Evolutionary conservation across 2,329 filamentous ascomycete species (phyloP).

Genomic region (Trichoderma koningii): DNA sequence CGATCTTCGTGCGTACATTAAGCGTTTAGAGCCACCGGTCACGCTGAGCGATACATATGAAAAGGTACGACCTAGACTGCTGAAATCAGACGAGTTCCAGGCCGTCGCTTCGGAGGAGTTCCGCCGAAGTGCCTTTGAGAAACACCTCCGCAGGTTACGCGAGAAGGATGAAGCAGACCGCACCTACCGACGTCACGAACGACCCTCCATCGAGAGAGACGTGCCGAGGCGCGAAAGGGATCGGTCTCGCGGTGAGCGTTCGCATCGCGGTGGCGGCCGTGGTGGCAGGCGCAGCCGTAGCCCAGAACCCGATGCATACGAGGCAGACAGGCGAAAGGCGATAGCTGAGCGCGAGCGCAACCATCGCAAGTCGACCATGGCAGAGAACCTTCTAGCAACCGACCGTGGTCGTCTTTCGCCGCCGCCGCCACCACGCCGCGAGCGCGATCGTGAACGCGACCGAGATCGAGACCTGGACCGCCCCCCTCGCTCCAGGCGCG

Average conservation of each 20-base stretch:
- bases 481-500: conserved; percentile 57
- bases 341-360: conserved; percentile 93
- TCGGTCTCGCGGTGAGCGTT: conserved; percentile 60
- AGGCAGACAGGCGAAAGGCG: conserved; percentile 90
- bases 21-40: conserved; percentile 86
- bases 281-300: conserved; percentile 72
- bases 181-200: conserved; percentile 59
- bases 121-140: conserved; percentile 84
- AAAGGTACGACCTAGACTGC: conserved; percentile 76
- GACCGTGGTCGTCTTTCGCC: conserved; percentile 53
- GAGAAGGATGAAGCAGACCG: conserved; percentile 84
- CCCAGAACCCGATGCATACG: conserved; percentile 91
- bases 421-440: conserved; percentile 46
- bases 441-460: conserved; percentile 47
- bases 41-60: conserved; percentile 81
- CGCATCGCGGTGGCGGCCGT: conserved; percentile 60
- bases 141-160: conserved; percentile 83
- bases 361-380: conserved; percentile 78
- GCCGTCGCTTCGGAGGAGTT: conserved; percentile 80
- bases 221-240: conserved; percentile 64
- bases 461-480: conserved; percentile 53
- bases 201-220: conserved; percentile 54
- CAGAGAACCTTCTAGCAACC: conserved; percentile 59
- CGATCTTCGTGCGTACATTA: conserved; percentile 80
- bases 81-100: conserved; percentile 81